Evolutionary conservation across 2,329 filamentous ascomycete genomes (phyloP), one percentile per base, ranked within the genome.

Genomic region (Ophidiomyces ophidiicola): DNA sequence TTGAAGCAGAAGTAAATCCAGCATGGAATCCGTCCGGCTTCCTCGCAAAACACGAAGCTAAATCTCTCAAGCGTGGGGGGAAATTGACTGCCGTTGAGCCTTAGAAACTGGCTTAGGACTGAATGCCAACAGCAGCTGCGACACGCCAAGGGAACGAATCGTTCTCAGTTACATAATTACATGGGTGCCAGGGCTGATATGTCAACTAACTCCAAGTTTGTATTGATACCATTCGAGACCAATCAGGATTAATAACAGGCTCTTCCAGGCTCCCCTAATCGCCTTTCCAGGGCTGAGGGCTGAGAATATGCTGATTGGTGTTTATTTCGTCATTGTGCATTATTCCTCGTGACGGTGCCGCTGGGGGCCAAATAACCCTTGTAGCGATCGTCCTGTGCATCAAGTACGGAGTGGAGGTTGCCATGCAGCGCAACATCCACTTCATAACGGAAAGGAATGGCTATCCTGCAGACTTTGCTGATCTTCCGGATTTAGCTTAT

Each of bases 121-220:
- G 32, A 57, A 59, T 1, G 50, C 71, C 73, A 72, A 78, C 0
- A 78, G 50, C 0, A 71, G 54, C 2, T 66, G 61, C 0, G 68
- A 60, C 14, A 71, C 63, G 30, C 60, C 64, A 1, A 70, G 52
- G n/a, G 6, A 61, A 58, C 0, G 75, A 57, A 0, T 64, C 72
- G 0, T 69, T 63, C 29, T 70, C 64, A 0, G 68, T 70, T 1
- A 76, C 60, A 36, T 76, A 0, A 68, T 70, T 1, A 76, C 60
- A 36, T 76, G 70, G 46, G 70, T 63, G 2, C 50, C 50, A 6
- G 50, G 51, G 30, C 51, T 53, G 28, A 51, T 43, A 10, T 49
- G 48, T 5, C 52, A 48, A 3, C 51, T 50, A 5, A 40, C 35
- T 3, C 52, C 51, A 26, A 48, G 54, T 3, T 36, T 54, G 48